Percentiles rank a stretch among this genome's conserved stretches.
phyloP scores from a whole-genome alignment of 2,329 filamentous ascomycete species.

The Paraphoma chrysanthemicola region DNA sequence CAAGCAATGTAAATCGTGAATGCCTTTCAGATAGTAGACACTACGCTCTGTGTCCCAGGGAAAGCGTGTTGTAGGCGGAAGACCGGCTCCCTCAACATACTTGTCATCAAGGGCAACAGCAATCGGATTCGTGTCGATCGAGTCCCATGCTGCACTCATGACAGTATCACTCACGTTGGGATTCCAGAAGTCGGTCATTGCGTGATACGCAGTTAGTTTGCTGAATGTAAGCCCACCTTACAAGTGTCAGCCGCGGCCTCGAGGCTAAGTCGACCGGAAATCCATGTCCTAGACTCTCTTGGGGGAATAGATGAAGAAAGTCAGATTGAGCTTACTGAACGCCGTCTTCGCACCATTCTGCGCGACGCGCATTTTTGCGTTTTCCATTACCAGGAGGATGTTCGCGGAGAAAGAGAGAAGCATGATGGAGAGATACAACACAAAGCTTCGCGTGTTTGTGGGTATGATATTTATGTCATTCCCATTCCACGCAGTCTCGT shows the following conservation, averaged over 20 bases:
- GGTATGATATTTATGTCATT: constrained; percentile 34
- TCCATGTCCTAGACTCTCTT: constrained; percentile 1
- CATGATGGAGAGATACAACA: constrained; percentile 34
- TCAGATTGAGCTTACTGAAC: constrained; percentile 29
- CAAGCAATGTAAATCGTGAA: constrained; percentile 45
- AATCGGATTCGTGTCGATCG: constrained; percentile 41
- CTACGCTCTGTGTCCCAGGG: constrained; percentile 46
- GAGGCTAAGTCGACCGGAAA: no score
- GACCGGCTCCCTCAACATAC: constrained; percentile 28
- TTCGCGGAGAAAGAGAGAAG: constrained; percentile 39
- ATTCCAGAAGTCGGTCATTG: constrained; percentile 40
- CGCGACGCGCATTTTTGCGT: constrained; percentile 25
- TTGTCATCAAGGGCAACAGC: constrained; percentile 40
- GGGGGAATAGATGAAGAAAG: background rate
- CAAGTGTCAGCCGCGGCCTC: no score
- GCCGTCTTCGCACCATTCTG: constrained; percentile 23
- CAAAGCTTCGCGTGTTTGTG: constrained; percentile 32
- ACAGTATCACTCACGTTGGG: constrained; percentile 32
- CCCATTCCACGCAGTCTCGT: constrained; percentile 30
- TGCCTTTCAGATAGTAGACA: constrained; percentile 44
- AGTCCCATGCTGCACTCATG: constrained; percentile 43
- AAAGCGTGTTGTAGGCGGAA: constrained; percentile 36
- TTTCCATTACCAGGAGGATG: constrained; percentile 36
- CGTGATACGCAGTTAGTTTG: constrained; percentile 32
- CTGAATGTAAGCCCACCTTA: constrained; percentile 35